Base-by-base conservation (phyloP, 768 basidiomycete genomes). In the Hericium rajendrae region DNA sequence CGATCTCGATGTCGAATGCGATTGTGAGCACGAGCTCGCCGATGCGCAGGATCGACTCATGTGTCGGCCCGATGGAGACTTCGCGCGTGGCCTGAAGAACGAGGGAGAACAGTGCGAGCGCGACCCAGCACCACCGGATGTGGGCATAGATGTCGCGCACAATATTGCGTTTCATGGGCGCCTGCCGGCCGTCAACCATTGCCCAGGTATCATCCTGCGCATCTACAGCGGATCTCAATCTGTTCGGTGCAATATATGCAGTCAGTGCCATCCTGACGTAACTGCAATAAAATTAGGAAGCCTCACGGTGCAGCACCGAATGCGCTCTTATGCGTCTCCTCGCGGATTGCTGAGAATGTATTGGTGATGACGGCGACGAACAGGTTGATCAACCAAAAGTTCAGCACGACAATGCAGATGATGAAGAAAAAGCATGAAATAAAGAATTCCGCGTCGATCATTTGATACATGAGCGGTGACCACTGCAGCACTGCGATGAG, bases 351-450 rank as follows among this genome's bases (percentile, higher is more conserved):
- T 16, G 83, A 83, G 68, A 98, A 98, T 0, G 91, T 90, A 65
- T 92, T 88, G 28, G 92, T 91, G 60, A 95, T 94, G n/a, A 97
- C 93, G 16, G 94, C 94, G 56, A 97, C 91, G 67, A 94, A 88
- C 48, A 97, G 71, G 68, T 94, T 93, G 76, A 94, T 86, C 57
- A 95, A 76, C 91, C 91, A 92, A 68, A 97, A 91, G 70, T 97
- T 95, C 64, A 97, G 78, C 22, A 97, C 79, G 61, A 98, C 73
- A 59, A 97, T 74, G 55, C 85, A 85, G 32, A 84, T 71, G 59
- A 97, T 85, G 74, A 91, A 97, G 73, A 91, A 97, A 58, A 94
- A 74, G 60, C 81, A 86, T 1, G 92, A 90, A n/a, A 86, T 72
- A 67, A 88, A 90, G 71, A 86, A 94, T 66, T 98, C 95, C 0